Evolutionary conservation across 345 rosid species (phyloP), one percentile per base, ranked within the genome.

Genomic region (Lepidium didymum): DNA sequence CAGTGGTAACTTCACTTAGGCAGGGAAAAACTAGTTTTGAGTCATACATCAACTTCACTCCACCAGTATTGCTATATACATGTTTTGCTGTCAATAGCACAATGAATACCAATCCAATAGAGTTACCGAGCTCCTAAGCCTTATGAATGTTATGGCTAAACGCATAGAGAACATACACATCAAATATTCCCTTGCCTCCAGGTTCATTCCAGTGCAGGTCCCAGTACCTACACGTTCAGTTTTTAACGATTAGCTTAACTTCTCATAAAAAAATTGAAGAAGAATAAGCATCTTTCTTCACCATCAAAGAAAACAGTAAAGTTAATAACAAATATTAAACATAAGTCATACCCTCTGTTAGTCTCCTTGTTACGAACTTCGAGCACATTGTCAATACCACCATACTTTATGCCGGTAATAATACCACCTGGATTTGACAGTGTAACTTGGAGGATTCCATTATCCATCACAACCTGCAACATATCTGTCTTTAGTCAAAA

Each of bases 131-230:
- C 44, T 61, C 50, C 37, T 42, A 23, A 45, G 27, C 34, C 70
- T 38, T 64, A 47, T 7, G 29, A 64, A 2, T 56, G 37, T 47
- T 13, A 21, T 29, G 29, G 37, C 58, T 47, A 73, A 27, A 68
- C 54, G 63, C 57, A 40, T 10, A 21, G 21, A 44, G n/a, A 31
- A 53, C 92, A 76, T 92, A 92, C 98, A 90, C 96, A 67, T 92
- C 97, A 47, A 90, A 90, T 62, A 83, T 88, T 69, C 94, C 93
- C 51, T 81, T 77, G 74, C 84, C 86, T 75, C 92, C 97, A 52
- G 81, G 84, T 62, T 87, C 82, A 76, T 66, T 88, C 96, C 92
- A 88, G 56, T 75, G 75, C 71, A 88, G 80, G 72, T 88, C 95
- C 91, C 95, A 86, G 66, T 90, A 90, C 85, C 98, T 92, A 56